Conservation (phyloP, 2,329 filamentous ascomycete species). For the Emergomyces africanus region DNA sequence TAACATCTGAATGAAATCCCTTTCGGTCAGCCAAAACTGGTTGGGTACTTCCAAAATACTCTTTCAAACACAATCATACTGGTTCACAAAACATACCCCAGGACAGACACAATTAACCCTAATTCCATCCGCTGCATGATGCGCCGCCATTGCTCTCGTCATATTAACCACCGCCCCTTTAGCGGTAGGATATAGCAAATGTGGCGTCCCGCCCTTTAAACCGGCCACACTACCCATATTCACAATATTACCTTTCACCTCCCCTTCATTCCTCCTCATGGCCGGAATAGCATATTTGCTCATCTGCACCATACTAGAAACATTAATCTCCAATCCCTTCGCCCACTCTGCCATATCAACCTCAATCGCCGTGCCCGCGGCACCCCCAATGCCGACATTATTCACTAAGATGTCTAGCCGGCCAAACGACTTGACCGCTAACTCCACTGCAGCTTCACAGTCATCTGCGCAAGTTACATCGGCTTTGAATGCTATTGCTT, state of each 20-base stretch:
- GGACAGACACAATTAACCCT: constrained; percentile 45
- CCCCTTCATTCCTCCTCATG: constrained; percentile 43
- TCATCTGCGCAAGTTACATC: constrained; percentile 45
- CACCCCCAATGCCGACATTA: constrained; percentile 50
- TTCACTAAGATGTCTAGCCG: constrained; percentile 52
- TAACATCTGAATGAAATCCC: constrained; percentile 25
- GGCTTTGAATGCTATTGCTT: constrained; percentile 33
- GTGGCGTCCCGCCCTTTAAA: constrained; percentile 40
- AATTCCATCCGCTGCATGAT: constrained; percentile 40
- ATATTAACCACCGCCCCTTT: constrained; percentile 45
- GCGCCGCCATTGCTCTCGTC: constrained; percentile 44
- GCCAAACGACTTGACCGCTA: constrained; percentile 38
- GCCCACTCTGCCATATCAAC: constrained; percentile 49
- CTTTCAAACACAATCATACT: not conserved
- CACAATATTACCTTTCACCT: constrained; percentile 40
- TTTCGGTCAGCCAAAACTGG: not conserved
- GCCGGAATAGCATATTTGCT: constrained; percentile 47
- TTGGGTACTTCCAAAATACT: not conserved
- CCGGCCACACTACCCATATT: constrained; percentile 54
- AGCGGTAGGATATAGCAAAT: constrained; percentile 41
- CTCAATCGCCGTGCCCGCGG: constrained; percentile 45
- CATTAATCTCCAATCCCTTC: constrained; percentile 47
- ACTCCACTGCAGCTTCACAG: constrained; percentile 33
- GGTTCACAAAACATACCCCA: constrained; percentile 17
- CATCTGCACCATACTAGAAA: constrained; percentile 54